A percentile compares a stretch with the other conserved stretches of the same genome.
Evolutionary conservation across 495 filamentous ascomycete genomes (phyloP).

Genomic region (Penicillium cosmopolitanum): DNA sequence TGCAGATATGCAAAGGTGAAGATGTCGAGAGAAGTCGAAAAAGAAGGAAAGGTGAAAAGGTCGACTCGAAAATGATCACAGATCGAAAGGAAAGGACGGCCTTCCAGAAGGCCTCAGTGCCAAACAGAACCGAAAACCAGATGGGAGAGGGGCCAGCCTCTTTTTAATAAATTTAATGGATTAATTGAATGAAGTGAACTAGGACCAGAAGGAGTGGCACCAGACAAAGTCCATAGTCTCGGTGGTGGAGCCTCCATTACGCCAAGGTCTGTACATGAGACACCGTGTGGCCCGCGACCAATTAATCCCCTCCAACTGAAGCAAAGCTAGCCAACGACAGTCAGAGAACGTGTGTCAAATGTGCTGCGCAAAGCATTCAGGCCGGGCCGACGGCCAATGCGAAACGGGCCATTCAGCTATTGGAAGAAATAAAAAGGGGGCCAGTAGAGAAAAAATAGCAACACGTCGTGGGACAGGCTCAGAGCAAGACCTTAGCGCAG

Average conservation of each 20-base stretch:
- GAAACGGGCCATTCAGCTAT: too few species aligned
- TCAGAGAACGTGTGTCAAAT: background rate
- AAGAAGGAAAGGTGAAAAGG: conserved; percentile 11
- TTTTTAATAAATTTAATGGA: conserved; percentile 9
- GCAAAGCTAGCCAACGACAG: background rate
- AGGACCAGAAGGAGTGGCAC: conserved; percentile 20
- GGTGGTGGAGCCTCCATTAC: conserved; percentile 22
- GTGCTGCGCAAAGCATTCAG: background rate
- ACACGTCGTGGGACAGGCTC: background rate
- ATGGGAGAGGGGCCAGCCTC: conserved; percentile 9
- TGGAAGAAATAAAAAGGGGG: background rate
- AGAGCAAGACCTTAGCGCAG: conserved; percentile 11
- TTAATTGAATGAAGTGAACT: conserved; percentile 12
- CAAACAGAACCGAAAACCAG: conserved; percentile 24
- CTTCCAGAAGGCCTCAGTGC: conserved; percentile 51
- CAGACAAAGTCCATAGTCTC: conserved; percentile 15
- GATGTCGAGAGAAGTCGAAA: background rate
- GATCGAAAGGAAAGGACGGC: conserved; percentile 49
- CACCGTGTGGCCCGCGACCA: conserved; percentile 10
- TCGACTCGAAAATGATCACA: conserved; percentile 18
- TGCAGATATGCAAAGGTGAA: background rate
- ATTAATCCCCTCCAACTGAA: conserved; percentile 7
- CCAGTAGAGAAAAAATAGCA: background rate
- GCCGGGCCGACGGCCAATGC: background rate
- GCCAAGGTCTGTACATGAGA: conserved; percentile 37